These are phyloP conservation scores for Fusarium anguioides DNA, from an alignment of 2,329 filamentous ascomycete genomes.

Conservation along the genomic window DNA sequence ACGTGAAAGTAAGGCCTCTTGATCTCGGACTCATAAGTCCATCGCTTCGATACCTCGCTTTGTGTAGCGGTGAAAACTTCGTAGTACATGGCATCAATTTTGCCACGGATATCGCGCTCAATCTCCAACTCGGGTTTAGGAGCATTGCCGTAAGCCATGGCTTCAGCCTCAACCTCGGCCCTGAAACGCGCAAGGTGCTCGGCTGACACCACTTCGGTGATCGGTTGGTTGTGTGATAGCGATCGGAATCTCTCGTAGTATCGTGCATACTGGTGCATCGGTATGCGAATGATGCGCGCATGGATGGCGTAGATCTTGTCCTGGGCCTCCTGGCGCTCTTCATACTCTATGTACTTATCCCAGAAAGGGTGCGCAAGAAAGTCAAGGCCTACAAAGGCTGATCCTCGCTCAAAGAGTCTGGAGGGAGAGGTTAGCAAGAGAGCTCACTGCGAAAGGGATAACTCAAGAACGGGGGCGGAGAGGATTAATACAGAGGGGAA, in stretches of 20 bases:
- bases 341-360: conserved; percentile 99
- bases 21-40: conserved; percentile 94
- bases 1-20: conserved; percentile 98
- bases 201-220: conserved; percentile 76
- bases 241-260: conserved; percentile 93
- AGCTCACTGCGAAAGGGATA: conserved; percentile 41
- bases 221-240: conserved; percentile 76
- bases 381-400: conserved; percentile 86
- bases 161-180: conserved; percentile 76
- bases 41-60: conserved; percentile 88
- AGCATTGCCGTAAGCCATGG: conserved; percentile 60
- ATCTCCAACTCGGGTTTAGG: conserved; percentile 79
- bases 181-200: conserved; percentile 76
- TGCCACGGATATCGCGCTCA: conserved; percentile 82
- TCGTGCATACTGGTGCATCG: conserved; percentile 93
- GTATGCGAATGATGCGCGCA: conserved; percentile 84
- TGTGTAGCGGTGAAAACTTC: conserved; percentile 85
- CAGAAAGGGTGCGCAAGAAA: conserved; percentile 96
- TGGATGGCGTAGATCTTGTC: conserved; percentile 89
- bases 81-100: conserved; percentile 83
- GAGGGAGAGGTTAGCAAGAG: conserved; percentile 44
- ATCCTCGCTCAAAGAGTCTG: conserved; percentile 93
- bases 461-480: conserved; percentile 52
- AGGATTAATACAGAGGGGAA: conserved; percentile 68
- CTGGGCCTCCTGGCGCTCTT: conserved; percentile 86